Base-by-base conservation (phyloP, 345 rosid genomes). In the Hibiscus tridactylites region DNA sequence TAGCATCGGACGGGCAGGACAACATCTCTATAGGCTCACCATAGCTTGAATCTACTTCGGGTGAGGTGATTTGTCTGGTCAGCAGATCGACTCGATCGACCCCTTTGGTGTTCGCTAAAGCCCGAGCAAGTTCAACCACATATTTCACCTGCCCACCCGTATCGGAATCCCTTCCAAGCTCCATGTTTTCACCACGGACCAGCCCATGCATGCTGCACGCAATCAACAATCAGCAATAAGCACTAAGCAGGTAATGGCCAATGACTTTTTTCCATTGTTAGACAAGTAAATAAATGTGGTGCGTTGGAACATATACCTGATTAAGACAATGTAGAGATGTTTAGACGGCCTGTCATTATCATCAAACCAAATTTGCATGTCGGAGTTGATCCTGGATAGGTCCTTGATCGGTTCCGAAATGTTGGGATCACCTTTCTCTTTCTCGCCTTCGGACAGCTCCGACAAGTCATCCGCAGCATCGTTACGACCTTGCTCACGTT, bases 21-120 rank as follows among this genome's bases (percentile, higher is more conserved):
- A 93, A 80, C 98, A 91, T 91, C 83, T 93, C 97, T 56, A 83
- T 87, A 13, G 91, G 89, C 61, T 89, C 93, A 39, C 88, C 91
- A 37, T 89, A 89, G 85, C 87, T 85, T 33, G 47, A 89, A 70
- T 86, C 90, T 33, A 89, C 87, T 60, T 87, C 93, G 1, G 83
- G 84, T 29, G 93, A 85, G 63, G 87, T 71, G 39, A 89, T 83
- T 79, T 89, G 91, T 77, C 93, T 79, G 4, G 91, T 89, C 53
- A 89, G 61, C 54, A 89, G 86, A 80, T 87, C 93, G 26, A 89
- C 91, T 3, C 93, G 85, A 71, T 79, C 79, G 10, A 89, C 81
- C 26, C 89, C 93, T 56, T 83, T 62, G 2, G 87, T 82, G 68
- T 78, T 81, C 61, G 89, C 88, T 26, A 89, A 76, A 74, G 93